Evolutionary conservation across 495 filamentous ascomycete species (phyloP), one percentile per base, ranked within the genome.

Genomic region (Penicillium egyptiacum): DNA sequence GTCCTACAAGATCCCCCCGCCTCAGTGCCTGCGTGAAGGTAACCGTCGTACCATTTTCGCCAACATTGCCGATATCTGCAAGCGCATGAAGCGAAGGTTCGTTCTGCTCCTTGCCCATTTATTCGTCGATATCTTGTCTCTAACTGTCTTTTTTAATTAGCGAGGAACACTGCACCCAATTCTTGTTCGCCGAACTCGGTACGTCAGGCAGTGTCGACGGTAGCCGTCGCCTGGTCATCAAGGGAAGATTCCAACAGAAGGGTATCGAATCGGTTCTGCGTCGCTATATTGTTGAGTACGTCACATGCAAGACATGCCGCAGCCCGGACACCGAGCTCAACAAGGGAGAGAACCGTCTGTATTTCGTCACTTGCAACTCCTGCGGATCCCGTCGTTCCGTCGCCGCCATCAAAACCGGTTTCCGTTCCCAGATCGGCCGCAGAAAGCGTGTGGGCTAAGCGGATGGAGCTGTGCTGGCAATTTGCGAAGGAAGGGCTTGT

Each of bases 41-140:
- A 98, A 98, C 84, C 96, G 96, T 84, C 96, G 96, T 88, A 98
- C 94, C 50, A 96, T 98, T 66, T 98, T 97, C 70, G 94, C 94
- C 75, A 98, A 98, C 79, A 91, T 98, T 65, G 81, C 88, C 56
- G 91, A 95, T 70, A 96, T 96, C 62, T 88, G 86, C 77, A 89
- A 89, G 77, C 82, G 90, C 56, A 94, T 98, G 92, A 98, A 98
- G 86, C 83, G 94, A 37, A 50, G 47, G 50, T 53, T 53, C 39
- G 50, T 43, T 31, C 20, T 11, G 17, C 45, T 20, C 23, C n/a
- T 35, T 10, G 10, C 31, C 30, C 30, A 49, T 4, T 16, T 9
- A 3, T 20, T 5, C 14, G 5, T 37, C 10, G 8, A 35, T 10
- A 2, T 20, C 1, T 14, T 10, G 8, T 22, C 2, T 8, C 28